Base-by-base conservation (phyloP, 2,329 filamentous ascomycete genomes). In the Xylariaceae sp. region DNA sequence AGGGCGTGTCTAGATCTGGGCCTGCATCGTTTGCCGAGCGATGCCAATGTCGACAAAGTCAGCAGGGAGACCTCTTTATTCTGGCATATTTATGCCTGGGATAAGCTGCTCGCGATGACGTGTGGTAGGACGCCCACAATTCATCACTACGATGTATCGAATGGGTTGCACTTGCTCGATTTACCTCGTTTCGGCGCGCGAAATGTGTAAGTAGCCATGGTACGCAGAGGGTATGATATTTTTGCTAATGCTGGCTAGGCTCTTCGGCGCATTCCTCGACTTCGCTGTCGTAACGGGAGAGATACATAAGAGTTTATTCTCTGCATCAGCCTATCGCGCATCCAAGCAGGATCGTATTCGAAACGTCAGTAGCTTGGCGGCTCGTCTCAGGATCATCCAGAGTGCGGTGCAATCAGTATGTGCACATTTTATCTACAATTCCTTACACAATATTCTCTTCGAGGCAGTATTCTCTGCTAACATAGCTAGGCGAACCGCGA, bases 101-200 rank as follows among this genome's bases (percentile, higher is more conserved):
- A 66, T 7, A 66, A 63, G 44, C 61, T 58, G 1, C 43, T 66
- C 3, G 61, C 63, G 6, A 58, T 66, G 41, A 63, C 63, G 2
- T 56, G 56, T 15, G 62, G 62, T 5, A 58, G 58, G 19, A 55
- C 63, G 5, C 58, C 62, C 1, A 54, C 56, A 1, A 62, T 66
- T 10, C 63, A 62, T 47, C 57, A 59, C 18, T 63, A 62, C 17
- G 63, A 66, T 11, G 61, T 66, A 11, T 54, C 59, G 7, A 64
- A 47, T 14, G 52, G 45, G 14, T 43, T 55, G 3, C 38, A 50
- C 36, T 35, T 48, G 14, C 15, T 49, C 3, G 22, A 43, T 2
- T 39, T 30, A n/a, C 43, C 49, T 9, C 44, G 42, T 6, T 10
- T 33, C 1, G 38, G 40, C 11, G 17, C 32, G 22, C 32, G 39